Evolutionary conservation across 805 yeast genomes (phyloP), one percentile per base, ranked within the genome.

Genomic region (Cyberlindnera euphorbiae): DNA sequence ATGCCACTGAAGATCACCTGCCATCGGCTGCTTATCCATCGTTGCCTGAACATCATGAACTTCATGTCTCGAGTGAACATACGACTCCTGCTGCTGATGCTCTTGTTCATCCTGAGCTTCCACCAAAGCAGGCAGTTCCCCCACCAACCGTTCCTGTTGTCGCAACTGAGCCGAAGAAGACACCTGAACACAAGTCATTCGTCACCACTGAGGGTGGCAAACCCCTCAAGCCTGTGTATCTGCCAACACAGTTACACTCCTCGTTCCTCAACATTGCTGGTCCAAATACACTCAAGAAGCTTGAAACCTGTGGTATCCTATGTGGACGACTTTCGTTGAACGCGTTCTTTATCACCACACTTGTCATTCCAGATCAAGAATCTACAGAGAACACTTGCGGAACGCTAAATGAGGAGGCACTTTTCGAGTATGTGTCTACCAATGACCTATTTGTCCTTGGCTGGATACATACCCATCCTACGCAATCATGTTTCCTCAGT

Each of bases 401-500:
- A 31, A 79, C 84, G 11, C 67, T 67, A 17, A 67, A 77, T 49
- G 86, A 79, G 49, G 83, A 77, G 44, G 56, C 61, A 5, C 52
- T 79, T 41, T 77, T 78, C 47, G 74, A 71, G 28, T 73, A 63
- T 44, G 67, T 77, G 28, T 84, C 78, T 49, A 46, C 58, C 22
- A 62, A 71, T 35, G 80, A 74, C 41, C 56, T 79, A 30, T 77
- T 79, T 47, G 71, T 79, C n/a, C 60, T 79, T 3, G 86, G 86
- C 4, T 79, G 86, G 86, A 79, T 79, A 35, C 86, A 79, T 53
- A 79, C 85, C 8, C 86, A 79, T 52, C 86, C 86, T 6, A 74
- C 84, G 9, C 86, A 79, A 52, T 63, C 82, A n/a, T 79, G 86
- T 45, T 79, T 79, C 52, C 56, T 79, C 54, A 73, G 81, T 10